A percentile compares a stretch with the other conserved stretches of the same genome.
These are phyloP conservation scores for Mikania micrantha DNA, from an alignment of 129 eudicot genomes.

Conservation along the genomic window DNA sequence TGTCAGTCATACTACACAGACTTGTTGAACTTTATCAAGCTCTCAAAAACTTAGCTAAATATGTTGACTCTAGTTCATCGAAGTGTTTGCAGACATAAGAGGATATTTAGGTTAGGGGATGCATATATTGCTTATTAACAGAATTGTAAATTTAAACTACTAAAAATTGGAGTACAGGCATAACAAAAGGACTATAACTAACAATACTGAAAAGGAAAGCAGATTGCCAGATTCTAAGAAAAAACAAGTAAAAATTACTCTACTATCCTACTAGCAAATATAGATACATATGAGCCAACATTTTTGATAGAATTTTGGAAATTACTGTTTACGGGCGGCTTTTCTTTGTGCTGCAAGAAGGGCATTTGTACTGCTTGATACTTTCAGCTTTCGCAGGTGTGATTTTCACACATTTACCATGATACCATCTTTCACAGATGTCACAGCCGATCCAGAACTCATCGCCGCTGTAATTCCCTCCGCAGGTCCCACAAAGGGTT, in stretches of 20 bases:
- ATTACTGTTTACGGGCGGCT: conserved; percentile 19
- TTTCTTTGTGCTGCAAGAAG: conserved; percentile 56
- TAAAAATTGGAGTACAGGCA: background rate
- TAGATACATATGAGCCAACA: conserved; percentile 6
- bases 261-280: conserved; percentile 19
- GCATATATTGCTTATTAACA: no score
- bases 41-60: no score
- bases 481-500: conserved; percentile 71
- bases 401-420: conserved; percentile 69
- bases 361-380: conserved; percentile 75
- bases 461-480: conserved; percentile 65
- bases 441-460: conserved; percentile 83
- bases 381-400: conserved; percentile 64
- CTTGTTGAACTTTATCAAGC: no score
- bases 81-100: no score
- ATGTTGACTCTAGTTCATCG: no score
- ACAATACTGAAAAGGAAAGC: conserved; percentile 21
- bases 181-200: conserved; percentile 17
- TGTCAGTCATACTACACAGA: no score
- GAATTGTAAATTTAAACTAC: no score
- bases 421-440: conserved; percentile 76
- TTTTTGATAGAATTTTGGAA: background rate
- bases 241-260: conserved; percentile 14
- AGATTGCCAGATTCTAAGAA: conserved; percentile 31
- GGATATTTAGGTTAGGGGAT: no score